phyloP scores from a whole-genome alignment of 2,329 filamentous ascomycete species.

The Phialophora expanda region DNA sequence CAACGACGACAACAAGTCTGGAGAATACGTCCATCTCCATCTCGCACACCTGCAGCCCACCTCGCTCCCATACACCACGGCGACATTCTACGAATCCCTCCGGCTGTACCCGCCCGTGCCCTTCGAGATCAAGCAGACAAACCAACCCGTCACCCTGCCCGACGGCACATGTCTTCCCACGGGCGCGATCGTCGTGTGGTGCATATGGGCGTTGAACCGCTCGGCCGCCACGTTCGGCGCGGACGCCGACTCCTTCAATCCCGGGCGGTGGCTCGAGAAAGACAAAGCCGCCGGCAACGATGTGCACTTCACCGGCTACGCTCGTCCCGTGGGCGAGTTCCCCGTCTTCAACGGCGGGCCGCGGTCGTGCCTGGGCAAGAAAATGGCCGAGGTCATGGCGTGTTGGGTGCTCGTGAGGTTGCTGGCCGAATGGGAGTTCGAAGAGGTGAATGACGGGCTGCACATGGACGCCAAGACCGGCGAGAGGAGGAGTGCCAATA shows the following conservation, averaged over 20 bases:
- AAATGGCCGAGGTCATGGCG: constrained; percentile 67
- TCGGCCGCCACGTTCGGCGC: constrained; percentile 62
- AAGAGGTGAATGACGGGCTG: constrained; percentile 31
- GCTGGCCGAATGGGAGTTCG: constrained; percentile 59
- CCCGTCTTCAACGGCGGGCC: constrained; percentile 70
- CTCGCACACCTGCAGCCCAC: constrained; percentile 49
- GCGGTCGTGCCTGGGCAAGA: constrained; percentile 66
- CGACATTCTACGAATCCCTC: constrained; percentile 65
- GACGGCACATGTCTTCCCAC: constrained; percentile 55
- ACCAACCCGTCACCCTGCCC: constrained; percentile 55
- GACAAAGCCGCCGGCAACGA: constrained; percentile 38
- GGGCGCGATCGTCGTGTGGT: constrained; percentile 65
- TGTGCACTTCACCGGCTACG: background rate
- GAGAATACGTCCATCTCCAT: background rate
- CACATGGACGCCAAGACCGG: constrained; percentile 3
- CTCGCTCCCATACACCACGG: constrained; percentile 62
- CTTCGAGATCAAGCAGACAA: constrained; percentile 68
- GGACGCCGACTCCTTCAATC: constrained; percentile 62
- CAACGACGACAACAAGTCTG: background rate
- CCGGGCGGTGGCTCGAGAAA: constrained; percentile 58
- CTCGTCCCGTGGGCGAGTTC: constrained; percentile 59
- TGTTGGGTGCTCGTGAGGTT: constrained; percentile 62
- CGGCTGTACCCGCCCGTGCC: constrained; percentile 69
- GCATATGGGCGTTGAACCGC: constrained; percentile 67
- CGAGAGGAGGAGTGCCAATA: constrained; percentile 63